Base-by-base conservation (phyloP, 805 yeast genomes). In the Teunomyces stri region DNA sequence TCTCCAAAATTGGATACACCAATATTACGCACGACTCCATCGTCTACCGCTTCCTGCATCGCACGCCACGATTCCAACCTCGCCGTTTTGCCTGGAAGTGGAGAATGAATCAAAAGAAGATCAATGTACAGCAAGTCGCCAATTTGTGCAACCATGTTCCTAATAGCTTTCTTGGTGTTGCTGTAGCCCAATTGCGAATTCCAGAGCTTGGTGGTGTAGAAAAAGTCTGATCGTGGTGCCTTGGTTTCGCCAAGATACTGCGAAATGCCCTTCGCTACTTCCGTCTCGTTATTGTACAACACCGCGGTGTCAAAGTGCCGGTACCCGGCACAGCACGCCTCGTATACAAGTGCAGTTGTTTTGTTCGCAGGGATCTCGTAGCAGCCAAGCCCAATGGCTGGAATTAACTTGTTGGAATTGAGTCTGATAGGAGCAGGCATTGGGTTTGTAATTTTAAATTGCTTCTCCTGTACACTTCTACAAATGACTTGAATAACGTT, bases 221-320 rank as follows among this genome's bases (percentile, higher is more conserved):
- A 68, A 5, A 69, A 51, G 15, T 66, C 69, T n/a, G 38, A 34
- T 12, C 73, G 46, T 16, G 52, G 44, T 6, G 60, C 48, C 2
- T 47, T 42, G 0, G 75, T 72, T 41, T 65, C 64, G 27, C 70
- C 70, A 3, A 77, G 39, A 72, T 76, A 77, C 34, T 65, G 52
- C 9, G 45, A 51, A 44, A 85, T 78, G 4, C 84, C 94, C 44
- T 74, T 70, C 28, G 95, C 90, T 11, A 85, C 84, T 52, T 78
- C 82, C 13, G 64, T 71, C 63, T 88, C 96, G 60, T 84, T 84
- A 2, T 78, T 78, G 62, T 87, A 87, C 50, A 75, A 73, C 61
- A 80, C 79, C 2, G 94, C 94, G 7, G 90, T 81, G 62, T 87
- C 95, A 54, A 87, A 82, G 60, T 83, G 89, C 51, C 84, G 75